Percentiles rank a stretch among this genome's conserved stretches.
Conservation (phyloP, 2,329 filamentous ascomycete species). For the Fusarium guadeloupense region DNA sequence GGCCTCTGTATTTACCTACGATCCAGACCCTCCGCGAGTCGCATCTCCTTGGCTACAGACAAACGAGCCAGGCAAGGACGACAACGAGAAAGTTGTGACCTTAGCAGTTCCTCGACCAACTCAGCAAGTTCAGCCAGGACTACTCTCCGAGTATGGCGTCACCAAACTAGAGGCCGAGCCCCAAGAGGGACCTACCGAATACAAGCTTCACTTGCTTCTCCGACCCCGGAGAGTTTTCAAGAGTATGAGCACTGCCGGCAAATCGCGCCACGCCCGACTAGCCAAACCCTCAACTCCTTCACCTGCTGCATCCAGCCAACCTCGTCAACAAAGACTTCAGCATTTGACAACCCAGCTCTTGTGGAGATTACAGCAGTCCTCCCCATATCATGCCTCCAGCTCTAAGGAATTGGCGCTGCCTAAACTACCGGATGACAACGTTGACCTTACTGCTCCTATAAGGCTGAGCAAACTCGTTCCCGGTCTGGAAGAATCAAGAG, state of each 20-base stretch:
- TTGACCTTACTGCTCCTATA: slow-evolving; percentile 57
- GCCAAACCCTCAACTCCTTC: slow-evolving; percentile 40
- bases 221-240: slow-evolving; percentile 79
- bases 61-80: slow-evolving; percentile 53
- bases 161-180: slow-evolving; percentile 88
- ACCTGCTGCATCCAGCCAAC: slow-evolving; percentile 66
- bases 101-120: slow-evolving; percentile 40
- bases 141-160: slow-evolving; percentile 70
- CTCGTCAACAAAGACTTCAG: slow-evolving; percentile 83
- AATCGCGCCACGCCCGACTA: slow-evolving; percentile 21
- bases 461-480: slow-evolving; percentile 70
- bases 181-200: slow-evolving; percentile 93
- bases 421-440: slow-evolving; percentile 72
- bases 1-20: slow-evolving; percentile 97
- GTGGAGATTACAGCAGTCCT: slow-evolving; percentile 95
- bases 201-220: slow-evolving; percentile 91
- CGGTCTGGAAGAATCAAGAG: slow-evolving; percentile 90
- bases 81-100: slow-evolving; percentile 40
- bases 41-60: slow-evolving; percentile 87
- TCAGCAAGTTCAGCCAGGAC: slow-evolving; percentile 45
- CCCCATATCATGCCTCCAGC: slow-evolving; percentile 85
- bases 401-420: slow-evolving; percentile 80
- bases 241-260: slow-evolving; percentile 69
- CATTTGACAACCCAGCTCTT: slow-evolving; percentile 94
- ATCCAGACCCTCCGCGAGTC: slow-evolving; percentile 85